Conservation (phyloP, 192 early-diverging fungal species). For the Piromyces sp. region DNA sequence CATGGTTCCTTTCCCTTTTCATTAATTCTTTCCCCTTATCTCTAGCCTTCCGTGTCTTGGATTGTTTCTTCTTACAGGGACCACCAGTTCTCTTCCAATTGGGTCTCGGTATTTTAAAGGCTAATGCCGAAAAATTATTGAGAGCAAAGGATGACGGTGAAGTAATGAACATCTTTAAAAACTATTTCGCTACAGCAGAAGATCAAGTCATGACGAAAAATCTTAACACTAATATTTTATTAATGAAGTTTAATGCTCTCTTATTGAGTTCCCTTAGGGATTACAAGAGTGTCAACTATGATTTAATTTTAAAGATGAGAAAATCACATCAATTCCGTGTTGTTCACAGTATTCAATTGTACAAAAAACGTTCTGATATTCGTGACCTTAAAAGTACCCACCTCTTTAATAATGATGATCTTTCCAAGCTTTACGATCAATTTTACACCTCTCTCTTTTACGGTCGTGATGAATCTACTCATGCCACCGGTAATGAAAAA, state of each 20-base stretch:
- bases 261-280: background rate
- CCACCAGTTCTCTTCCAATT: slow-evolving; percentile 34
- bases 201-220: slow-evolving; percentile 48
- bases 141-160: slow-evolving; percentile 40
- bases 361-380: background rate
- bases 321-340: background rate
- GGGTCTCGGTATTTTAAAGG: slow-evolving; percentile 75
- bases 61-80: slow-evolving; percentile 96
- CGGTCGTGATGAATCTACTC: background rate
- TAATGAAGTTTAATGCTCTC: slow-evolving; percentile 43
- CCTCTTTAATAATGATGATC: background rate
- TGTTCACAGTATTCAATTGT: background rate
- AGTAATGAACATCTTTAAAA: slow-evolving; percentile 69
- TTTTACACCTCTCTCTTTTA: background rate
- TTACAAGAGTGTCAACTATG: background rate
- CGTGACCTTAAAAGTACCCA: background rate
- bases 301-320: background rate
- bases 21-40: slow-evolving; percentile 90
- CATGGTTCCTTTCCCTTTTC: slow-evolving; percentile 93
- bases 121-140: slow-evolving; percentile 49
- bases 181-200: slow-evolving; percentile 67
- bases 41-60: slow-evolving; percentile 73
- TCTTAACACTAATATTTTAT: slow-evolving; percentile 62
- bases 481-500: background rate
- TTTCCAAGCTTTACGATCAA: background rate